phyloP scores from a whole-genome alignment of 2,329 filamentous ascomycete species.

The Leptodontidium sp. region DNA sequence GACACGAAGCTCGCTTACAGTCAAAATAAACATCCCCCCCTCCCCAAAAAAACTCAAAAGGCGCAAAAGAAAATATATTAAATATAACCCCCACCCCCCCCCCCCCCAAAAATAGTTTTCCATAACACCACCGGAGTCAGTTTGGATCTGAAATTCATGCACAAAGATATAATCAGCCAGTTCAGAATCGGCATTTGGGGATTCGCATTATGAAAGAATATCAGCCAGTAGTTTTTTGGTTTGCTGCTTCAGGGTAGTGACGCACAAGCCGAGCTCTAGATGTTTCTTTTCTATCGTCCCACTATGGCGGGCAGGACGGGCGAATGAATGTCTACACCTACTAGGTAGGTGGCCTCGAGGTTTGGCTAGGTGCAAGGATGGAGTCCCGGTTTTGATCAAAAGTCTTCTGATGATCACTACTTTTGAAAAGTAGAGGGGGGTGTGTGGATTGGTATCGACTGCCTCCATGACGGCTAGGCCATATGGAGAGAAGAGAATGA shows the following conservation, averaged over 20 bases:
- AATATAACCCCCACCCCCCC: too few relatives aligned
- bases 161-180: not conserved
- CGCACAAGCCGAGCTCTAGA: not conserved
- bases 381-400: not conserved
- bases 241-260: not conserved
- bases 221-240: not conserved
- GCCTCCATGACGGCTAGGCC: not conserved
- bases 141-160: not conserved
- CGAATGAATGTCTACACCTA: not conserved
- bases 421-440: too few relatives aligned
- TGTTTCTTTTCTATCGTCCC: not conserved
- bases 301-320: not conserved
- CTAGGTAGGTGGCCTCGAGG: not conserved
- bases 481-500: not conserved
- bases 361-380: not conserved
- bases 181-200: not conserved
- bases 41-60: too few relatives aligned
- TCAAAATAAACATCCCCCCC: not conserved
- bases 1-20: not conserved
- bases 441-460: not conserved
- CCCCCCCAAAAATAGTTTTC: not conserved
- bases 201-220: not conserved
- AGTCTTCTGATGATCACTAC: too few relatives aligned
- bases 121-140: not conserved
- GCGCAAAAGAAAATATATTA: too few relatives aligned